Evolutionary conservation across 257 asterid species (phyloP).

Genomic region (Przewalskia tangutica): DNA sequence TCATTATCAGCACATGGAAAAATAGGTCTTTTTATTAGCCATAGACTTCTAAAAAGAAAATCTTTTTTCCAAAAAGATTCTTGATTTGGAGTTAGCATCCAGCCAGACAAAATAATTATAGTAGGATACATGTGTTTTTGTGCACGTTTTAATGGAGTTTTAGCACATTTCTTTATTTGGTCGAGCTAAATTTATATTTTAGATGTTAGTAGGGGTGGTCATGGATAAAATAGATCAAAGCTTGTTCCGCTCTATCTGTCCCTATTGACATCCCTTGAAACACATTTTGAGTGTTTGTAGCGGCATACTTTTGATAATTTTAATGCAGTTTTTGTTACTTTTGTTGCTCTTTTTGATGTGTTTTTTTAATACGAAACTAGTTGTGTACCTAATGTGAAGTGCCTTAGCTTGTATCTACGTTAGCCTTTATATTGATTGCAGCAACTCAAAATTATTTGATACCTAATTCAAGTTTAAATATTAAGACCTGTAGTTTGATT

Average conservation of each 20-base stretch:
- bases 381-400: background rate
- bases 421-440: background rate
- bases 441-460: background rate
- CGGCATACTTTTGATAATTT: background rate
- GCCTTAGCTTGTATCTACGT: background rate
- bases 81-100: background rate
- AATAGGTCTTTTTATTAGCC: background rate
- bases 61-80: background rate
- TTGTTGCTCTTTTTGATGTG: background rate
- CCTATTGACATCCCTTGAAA: too few species aligned
- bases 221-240: too few species aligned
- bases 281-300: background rate
- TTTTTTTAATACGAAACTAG: background rate
- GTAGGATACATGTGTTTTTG: background rate
- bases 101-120: background rate
- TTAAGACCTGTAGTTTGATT: background rate
- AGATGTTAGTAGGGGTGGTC: too few species aligned
- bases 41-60: background rate
- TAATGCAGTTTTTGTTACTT: background rate
- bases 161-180: background rate
- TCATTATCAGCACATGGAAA: background rate
- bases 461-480: background rate
- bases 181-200: background rate
- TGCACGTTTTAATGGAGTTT: background rate
- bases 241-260: too few species aligned